phyloP scores from a whole-genome alignment of 2,329 filamentous ascomycete species.

The Ophiostoma angusticollis region DNA sequence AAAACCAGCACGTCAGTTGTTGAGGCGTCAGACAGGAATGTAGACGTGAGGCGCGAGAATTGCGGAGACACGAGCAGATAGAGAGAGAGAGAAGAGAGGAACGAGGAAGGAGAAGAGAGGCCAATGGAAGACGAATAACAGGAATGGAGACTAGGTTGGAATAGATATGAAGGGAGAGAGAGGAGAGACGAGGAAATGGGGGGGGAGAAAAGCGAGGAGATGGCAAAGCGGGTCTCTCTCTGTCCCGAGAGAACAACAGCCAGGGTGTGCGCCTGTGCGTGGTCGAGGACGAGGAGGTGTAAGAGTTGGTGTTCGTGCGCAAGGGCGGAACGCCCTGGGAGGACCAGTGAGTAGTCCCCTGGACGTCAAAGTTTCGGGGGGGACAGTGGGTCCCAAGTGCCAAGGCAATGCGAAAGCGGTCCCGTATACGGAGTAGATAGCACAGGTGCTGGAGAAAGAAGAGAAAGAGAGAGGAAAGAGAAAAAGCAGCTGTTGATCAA shows the following conservation, averaged over 20 bases:
- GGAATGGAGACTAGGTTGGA: too few relatives aligned
- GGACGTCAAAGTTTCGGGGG: constrained; percentile 2
- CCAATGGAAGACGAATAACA: constrained; percentile 3
- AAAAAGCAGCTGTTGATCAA: not conserved
- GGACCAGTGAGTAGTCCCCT: constrained; percentile 7
- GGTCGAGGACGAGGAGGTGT: not conserved
- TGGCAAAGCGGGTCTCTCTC: too few relatives aligned
- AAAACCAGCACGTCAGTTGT: not conserved
- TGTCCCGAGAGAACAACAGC: too few relatives aligned
- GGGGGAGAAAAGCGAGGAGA: too few relatives aligned
- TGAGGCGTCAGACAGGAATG: constrained; percentile 4
- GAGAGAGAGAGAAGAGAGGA: constrained; percentile 4
- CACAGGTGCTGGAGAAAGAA: not conserved
- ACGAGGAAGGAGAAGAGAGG: constrained; percentile 5
- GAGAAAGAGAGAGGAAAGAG: not conserved
- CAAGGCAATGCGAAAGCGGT: constrained; percentile 7
- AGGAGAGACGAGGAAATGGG: too few relatives aligned
- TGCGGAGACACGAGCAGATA: constrained; percentile 3
- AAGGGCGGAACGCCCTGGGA: constrained; percentile 4
- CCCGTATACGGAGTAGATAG: not conserved
- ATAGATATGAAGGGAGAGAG: too few relatives aligned
- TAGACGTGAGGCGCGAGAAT: constrained; percentile 1
- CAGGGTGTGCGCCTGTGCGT: too few relatives aligned
- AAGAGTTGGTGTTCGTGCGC: constrained; percentile 7
- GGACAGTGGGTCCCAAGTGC: constrained; percentile 3